These are phyloP conservation scores for Halophytophthora polymorphica DNA, from an alignment of 352 stramenopile genomes.

Conservation along the genomic window DNA sequence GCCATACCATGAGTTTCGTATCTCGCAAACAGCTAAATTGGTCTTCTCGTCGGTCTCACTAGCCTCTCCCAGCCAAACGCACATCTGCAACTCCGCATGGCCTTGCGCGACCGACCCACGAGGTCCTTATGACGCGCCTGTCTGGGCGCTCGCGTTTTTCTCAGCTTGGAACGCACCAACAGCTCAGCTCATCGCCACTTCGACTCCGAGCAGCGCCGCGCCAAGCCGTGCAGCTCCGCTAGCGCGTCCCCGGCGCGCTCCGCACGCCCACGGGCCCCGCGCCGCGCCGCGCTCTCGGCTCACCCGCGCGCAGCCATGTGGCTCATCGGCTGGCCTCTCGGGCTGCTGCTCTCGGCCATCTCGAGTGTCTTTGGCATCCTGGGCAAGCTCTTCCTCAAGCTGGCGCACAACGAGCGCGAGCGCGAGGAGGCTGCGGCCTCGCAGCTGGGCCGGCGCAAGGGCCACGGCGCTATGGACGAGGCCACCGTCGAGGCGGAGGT, in stretches of 20 bases:
- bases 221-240: no score
- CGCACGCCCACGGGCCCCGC: neutral
- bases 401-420: slow-evolving; percentile 71
- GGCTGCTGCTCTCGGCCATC: slow-evolving; percentile 67
- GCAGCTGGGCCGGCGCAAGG: slow-evolving; percentile 20
- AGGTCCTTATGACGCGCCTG: no score
- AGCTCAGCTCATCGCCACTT: slow-evolving; percentile 14
- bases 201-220: slow-evolving; percentile 1
- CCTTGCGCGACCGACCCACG: no score
- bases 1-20: no score
- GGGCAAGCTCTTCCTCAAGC: slow-evolving; percentile 78
- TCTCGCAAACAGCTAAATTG: no score
- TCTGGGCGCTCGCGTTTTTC: slow-evolving; percentile 4
- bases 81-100: no score
- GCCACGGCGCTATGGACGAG: slow-evolving; percentile 10
- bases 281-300: neutral
- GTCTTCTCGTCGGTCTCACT: no score
- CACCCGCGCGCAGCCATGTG: slow-evolving; percentile 11
- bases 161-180: slow-evolving; percentile 1
- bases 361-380: slow-evolving; percentile 80
- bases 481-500: neutral
- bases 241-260: neutral
- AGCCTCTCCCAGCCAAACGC: no score
- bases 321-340: slow-evolving; percentile 74
- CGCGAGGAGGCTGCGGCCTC: slow-evolving; percentile 43